These are phyloP conservation scores for Amylostereum chailletii DNA, from an alignment of 1,284 basidiomycete species.

Conservation along the genomic window DNA sequence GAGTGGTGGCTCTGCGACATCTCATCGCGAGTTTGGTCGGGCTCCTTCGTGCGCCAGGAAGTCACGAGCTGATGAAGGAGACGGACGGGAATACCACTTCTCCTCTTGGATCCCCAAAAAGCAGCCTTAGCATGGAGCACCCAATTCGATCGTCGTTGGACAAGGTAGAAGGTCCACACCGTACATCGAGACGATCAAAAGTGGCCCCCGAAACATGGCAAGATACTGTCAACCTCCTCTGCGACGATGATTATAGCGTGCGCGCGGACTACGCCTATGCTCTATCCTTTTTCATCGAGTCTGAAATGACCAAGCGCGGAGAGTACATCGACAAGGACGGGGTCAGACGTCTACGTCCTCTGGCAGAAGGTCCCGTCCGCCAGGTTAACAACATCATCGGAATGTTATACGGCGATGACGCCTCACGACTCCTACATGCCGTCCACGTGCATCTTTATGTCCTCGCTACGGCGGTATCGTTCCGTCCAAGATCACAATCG, in stretches of 20 bases:
- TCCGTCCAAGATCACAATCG: slow-evolving; percentile 42
- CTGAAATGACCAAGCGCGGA: slow-evolving; percentile 62
- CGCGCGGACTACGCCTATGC: slow-evolving; percentile 72
- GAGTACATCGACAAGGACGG: slow-evolving; percentile 38
- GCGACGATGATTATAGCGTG: slow-evolving; percentile 66
- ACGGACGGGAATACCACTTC: slow-evolving; percentile 14
- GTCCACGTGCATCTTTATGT: slow-evolving; percentile 74
- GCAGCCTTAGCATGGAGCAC: slow-evolving; percentile 10
- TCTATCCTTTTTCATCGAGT: slow-evolving; percentile 62
- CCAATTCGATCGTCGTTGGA: slow-evolving; percentile 12
- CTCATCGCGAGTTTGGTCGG: slow-evolving; percentile 66
- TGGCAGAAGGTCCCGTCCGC: slow-evolving; percentile 35
- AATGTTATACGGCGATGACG: slow-evolving; percentile 55
- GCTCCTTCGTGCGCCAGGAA: slow-evolving; percentile 61
- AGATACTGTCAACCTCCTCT: slow-evolving; percentile 78
- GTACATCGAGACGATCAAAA: slow-evolving; percentile 41
- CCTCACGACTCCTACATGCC: slow-evolving; percentile 67
- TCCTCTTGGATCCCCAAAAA: not conserved
- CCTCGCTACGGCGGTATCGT: slow-evolving; percentile 59
- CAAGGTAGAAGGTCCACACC: slow-evolving; percentile 5
- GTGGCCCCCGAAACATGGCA: slow-evolving; percentile 83
- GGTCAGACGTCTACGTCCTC: slow-evolving; percentile 31
- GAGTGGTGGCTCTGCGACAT: slow-evolving; percentile 66
- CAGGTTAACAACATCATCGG: slow-evolving; percentile 37
- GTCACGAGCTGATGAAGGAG: slow-evolving; percentile 25